Evolutionary conservation across 352 stramenopile genomes (phyloP).

Genomic region (Phytophthora cryptogea): DNA sequence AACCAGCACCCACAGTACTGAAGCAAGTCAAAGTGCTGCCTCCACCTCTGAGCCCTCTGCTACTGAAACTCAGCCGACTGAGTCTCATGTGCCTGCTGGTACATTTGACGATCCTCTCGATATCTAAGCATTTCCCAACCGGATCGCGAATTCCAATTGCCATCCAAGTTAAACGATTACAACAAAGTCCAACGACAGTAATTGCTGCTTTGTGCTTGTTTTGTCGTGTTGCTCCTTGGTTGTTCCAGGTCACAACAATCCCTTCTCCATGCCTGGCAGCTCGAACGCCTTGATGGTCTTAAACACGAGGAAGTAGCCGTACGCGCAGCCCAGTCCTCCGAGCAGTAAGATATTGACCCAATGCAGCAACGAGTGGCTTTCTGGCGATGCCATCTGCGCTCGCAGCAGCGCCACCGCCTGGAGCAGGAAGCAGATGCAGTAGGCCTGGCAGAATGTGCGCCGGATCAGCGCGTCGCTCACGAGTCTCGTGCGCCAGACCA

Average conservation of each 20-base stretch:
- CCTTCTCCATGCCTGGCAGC: slow-evolving; percentile 67
- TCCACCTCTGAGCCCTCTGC: slow-evolving; percentile 7
- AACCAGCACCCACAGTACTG: slow-evolving; percentile 5
- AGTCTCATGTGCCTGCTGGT: slow-evolving; percentile 16
- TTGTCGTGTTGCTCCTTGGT: neutral
- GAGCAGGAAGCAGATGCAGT: slow-evolving; percentile 87
- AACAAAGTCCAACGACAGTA: slow-evolving; percentile 6
- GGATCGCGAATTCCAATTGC: slow-evolving; percentile 12
- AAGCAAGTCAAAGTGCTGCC: slow-evolving; percentile 11
- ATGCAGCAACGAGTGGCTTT: slow-evolving; percentile 81
- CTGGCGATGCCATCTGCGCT: slow-evolving; percentile 69
- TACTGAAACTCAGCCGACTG: slow-evolving; percentile 5
- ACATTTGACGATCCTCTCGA: slow-evolving; percentile 35
- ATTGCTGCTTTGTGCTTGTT: no score
- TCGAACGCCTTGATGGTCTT: slow-evolving; percentile 91
- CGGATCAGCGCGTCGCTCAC: slow-evolving; percentile 85
- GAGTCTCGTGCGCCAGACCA: slow-evolving; percentile 86
- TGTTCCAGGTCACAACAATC: slow-evolving; percentile 56
- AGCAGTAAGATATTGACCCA: slow-evolving; percentile 86
- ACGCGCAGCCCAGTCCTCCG: slow-evolving; percentile 59
- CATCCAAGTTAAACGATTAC: slow-evolving; percentile 26
- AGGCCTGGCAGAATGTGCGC: slow-evolving; percentile 88
- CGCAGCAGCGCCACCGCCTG: slow-evolving; percentile 74
- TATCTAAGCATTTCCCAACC: slow-evolving; percentile 27
- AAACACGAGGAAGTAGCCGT: slow-evolving; percentile 87